Evolutionary conservation across 495 filamentous ascomycete species (phyloP).

Genomic region (Annulohypoxylon nitens): DNA sequence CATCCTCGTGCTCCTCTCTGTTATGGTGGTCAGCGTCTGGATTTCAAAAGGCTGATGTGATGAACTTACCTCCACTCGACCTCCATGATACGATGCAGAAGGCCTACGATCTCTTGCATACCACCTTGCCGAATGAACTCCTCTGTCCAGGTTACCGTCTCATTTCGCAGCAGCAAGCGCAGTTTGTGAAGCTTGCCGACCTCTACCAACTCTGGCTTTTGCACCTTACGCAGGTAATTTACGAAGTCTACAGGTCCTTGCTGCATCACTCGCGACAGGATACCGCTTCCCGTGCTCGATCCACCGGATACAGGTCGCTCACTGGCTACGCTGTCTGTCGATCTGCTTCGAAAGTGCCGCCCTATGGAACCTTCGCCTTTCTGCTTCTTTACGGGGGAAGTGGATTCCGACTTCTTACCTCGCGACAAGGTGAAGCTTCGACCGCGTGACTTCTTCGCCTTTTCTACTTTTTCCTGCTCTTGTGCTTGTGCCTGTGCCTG

Average conservation of each 20-base stretch:
- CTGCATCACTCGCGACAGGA: slow-evolving; percentile 66
- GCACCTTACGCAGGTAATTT: slow-evolving; percentile 79
- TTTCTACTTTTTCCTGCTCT: slow-evolving; percentile 67
- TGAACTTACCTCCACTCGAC: slow-evolving; percentile 91
- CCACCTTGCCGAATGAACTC: slow-evolving; percentile 88
- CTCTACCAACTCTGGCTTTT: slow-evolving; percentile 84
- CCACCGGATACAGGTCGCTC: slow-evolving; percentile 61
- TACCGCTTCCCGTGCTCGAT: slow-evolving; percentile 51
- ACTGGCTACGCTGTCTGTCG: slow-evolving; percentile 63
- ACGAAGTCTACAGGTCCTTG: slow-evolving; percentile 83
- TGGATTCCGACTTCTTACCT: slow-evolving; percentile 55
- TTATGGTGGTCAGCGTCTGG: slow-evolving; percentile 36
- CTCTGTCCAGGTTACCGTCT: slow-evolving; percentile 95
- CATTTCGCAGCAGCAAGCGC: slow-evolving; percentile 88
- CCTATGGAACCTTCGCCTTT: slow-evolving; percentile 65
- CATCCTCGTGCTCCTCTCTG: slow-evolving; percentile 97
- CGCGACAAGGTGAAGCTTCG: slow-evolving; percentile 81
- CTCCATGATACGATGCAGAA: slow-evolving; percentile 90
- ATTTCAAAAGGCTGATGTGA: slow-evolving; percentile 26
- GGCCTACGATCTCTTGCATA: slow-evolving; percentile 88
- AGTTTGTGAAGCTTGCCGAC: slow-evolving; percentile 96
- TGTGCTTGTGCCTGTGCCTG: slow-evolving; percentile 52
- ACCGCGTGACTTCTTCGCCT: slow-evolving; percentile 76
- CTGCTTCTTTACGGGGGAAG: slow-evolving; percentile 65
- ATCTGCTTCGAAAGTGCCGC: slow-evolving; percentile 65